Conservation (phyloP, 2,329 filamentous ascomycete genomes). For the Calonectria montana region DNA sequence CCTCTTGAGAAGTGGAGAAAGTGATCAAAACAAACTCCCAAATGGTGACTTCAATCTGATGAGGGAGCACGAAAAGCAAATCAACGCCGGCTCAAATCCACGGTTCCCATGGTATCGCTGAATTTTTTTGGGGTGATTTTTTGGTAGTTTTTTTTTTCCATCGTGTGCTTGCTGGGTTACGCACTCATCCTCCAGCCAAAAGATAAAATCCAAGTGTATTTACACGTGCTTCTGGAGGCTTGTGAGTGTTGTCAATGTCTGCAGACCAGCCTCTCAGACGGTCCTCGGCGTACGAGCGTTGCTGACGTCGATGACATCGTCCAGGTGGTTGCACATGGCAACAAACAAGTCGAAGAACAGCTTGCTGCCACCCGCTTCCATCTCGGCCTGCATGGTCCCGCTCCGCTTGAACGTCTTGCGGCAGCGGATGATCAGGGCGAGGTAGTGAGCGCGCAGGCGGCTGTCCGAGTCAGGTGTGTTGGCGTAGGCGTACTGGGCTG, state of each 20-base stretch:
- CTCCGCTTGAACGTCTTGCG: constrained; percentile 98
- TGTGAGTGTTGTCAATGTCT: constrained; percentile 25
- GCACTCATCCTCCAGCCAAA: constrained; percentile 36
- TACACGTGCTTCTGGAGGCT: constrained; percentile 37
- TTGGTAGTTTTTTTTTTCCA: not conserved
- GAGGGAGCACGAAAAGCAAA: constrained; percentile 55
- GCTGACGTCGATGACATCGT: constrained; percentile 91
- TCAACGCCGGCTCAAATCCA: constrained; percentile 43
- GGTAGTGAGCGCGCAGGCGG: constrained; percentile 93
- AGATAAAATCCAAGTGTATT: constrained; percentile 27
- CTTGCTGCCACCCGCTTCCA: constrained; percentile 90
- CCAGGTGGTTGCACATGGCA: constrained; percentile 97
- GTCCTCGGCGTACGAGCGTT: constrained; percentile 71
- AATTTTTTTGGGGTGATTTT: constrained; percentile 33
- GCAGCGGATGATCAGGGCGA: constrained; percentile 96
- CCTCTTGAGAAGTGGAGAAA: constrained; percentile 63
- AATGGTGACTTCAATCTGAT: constrained; percentile 62
- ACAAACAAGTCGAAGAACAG: constrained; percentile 99
- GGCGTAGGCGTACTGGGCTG: constrained; percentile 94
- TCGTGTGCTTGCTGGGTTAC: constrained; percentile 30
- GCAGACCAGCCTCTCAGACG: constrained; percentile 54
- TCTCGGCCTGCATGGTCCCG: constrained; percentile 98
- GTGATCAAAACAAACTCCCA: constrained; percentile 55
- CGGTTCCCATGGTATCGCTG: constrained; percentile 34
- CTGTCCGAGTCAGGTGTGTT: constrained; percentile 95